Evolutionary conservation across 495 filamentous ascomycete genomes (phyloP).

Genomic region (Parmelia sp.): DNA sequence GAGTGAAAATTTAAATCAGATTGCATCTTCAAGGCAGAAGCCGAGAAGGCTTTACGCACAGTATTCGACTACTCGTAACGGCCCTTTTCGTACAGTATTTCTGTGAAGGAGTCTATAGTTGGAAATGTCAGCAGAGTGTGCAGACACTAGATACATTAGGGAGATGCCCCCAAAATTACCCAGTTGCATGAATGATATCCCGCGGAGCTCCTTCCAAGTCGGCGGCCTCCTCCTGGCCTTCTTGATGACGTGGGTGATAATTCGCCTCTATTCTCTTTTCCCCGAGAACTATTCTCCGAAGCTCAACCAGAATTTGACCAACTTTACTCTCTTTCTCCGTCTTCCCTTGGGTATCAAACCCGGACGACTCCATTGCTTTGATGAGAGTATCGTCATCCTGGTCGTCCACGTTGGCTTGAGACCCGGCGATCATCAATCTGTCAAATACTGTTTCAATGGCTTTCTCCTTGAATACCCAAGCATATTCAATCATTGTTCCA

Average conservation of each 20-base stretch:
- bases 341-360: slow-evolving; percentile 4
- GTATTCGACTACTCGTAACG: slow-evolving; percentile 12
- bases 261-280: slow-evolving; percentile 11
- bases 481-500: slow-evolving; percentile 23
- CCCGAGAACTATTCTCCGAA: slow-evolving; percentile 26
- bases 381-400: slow-evolving; percentile 24
- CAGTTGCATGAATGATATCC: slow-evolving; percentile 25
- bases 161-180: neutral
- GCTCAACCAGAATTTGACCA: slow-evolving; percentile 30
- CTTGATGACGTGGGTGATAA: slow-evolving; percentile 13
- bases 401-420: neutral
- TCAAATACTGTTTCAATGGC: slow-evolving; percentile 30
- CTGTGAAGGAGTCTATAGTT: slow-evolving; percentile 7
- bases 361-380: slow-evolving; percentile 20
- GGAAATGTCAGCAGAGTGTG: neutral
- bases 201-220: slow-evolving; percentile 8
- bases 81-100: neutral
- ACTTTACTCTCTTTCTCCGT: slow-evolving; percentile 12
- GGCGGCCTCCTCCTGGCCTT: slow-evolving; percentile 22
- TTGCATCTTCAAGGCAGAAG: neutral
- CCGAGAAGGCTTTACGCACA: neutral
- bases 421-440: slow-evolving; percentile 20
- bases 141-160: neutral
- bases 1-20: neutral
- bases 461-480: slow-evolving; percentile 31